phyloP scores from a whole-genome alignment of 1,284 basidiomycete genomes.

The Ustilago bromivora region DNA sequence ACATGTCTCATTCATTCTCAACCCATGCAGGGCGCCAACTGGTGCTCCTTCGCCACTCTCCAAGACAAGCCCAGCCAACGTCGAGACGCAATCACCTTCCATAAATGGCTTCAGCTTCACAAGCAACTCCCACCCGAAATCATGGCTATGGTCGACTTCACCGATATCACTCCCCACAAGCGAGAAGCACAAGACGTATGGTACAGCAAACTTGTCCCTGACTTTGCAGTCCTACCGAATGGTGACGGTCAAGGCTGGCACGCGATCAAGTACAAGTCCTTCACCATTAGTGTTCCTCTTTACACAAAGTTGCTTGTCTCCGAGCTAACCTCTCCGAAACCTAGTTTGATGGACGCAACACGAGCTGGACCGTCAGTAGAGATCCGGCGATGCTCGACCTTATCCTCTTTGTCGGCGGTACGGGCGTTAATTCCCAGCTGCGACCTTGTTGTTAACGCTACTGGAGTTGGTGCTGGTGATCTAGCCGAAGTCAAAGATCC shows the following conservation, averaged over 20 bases:
- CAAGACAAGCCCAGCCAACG: constrained; percentile 37
- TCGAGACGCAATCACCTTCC: constrained; percentile 51
- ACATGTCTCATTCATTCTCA: background rate
- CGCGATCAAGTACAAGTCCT: constrained; percentile 53
- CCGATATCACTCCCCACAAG: constrained; percentile 35
- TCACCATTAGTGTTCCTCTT: constrained; percentile 53
- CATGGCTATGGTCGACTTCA: constrained; percentile 55
- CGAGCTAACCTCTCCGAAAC: constrained; percentile 30
- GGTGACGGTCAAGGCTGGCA: constrained; percentile 24
- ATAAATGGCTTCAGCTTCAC: constrained; percentile 43
- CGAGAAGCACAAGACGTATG: constrained; percentile 43
- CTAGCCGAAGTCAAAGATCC: constrained; percentile 74
- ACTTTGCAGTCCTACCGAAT: constrained; percentile 27
- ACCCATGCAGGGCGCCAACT: constrained; percentile 74
- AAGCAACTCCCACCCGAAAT: constrained; percentile 42
- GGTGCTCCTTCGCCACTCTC: constrained; percentile 75
- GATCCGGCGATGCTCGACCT: constrained; percentile 36
- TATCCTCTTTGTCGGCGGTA: constrained; percentile 29
- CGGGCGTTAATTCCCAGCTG: constrained; percentile 25
- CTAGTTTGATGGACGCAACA: constrained; percentile 4
- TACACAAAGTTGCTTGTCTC: constrained; percentile 58
- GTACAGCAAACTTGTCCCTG: constrained; percentile 48
- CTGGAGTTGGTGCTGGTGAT: constrained; percentile 69
- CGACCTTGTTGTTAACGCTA: constrained; percentile 72
- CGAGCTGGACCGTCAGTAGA: constrained; percentile 43